A percentile compares a stretch with the other conserved stretches of the same genome.
phyloP scores from a whole-genome alignment of 1,139 yeast genomes.

The Pichia terricola region DNA sequence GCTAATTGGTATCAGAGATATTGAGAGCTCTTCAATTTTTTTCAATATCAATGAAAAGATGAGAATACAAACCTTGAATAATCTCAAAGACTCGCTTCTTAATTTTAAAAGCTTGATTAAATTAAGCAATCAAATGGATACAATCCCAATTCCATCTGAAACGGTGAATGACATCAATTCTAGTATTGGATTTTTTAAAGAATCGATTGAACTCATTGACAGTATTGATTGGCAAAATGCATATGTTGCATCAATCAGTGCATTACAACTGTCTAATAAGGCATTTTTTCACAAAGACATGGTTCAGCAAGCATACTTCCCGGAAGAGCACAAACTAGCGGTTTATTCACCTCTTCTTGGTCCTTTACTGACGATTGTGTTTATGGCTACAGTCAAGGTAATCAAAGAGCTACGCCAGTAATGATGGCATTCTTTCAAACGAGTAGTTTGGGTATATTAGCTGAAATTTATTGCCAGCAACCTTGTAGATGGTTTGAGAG shows the following conservation, averaged over 20 bases:
- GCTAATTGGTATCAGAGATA: conserved; percentile 48
- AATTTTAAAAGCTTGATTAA: conserved; percentile 65
- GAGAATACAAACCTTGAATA: conserved; percentile 46
- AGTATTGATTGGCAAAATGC: conserved; percentile 33
- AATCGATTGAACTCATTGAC: conserved; percentile 11
- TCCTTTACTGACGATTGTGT: conserved; percentile 65
- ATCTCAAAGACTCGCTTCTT: conserved; percentile 39
- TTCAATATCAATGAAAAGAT: conserved; percentile 60
- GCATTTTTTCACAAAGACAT: conserved; percentile 91
- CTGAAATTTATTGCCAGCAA: too few species aligned
- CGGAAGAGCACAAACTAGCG: conserved; percentile 90
- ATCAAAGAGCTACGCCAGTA: conserved; percentile 26
- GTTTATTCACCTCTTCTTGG: conserved; percentile 86
- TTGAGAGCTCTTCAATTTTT: conserved; percentile 41
- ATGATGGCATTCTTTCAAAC: background rate
- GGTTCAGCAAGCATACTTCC: conserved; percentile 92
- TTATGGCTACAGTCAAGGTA: conserved; percentile 43
- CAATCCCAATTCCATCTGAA: conserved; percentile 73
- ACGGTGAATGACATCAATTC: conserved; percentile 41
- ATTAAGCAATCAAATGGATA: conserved; percentile 56
- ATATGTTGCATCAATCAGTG: conserved; percentile 42
- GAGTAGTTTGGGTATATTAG: too few species aligned
- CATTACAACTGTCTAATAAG: conserved; percentile 49
- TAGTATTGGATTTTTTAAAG: conserved; percentile 24
- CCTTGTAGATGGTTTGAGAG: too few species aligned